phyloP scores from a whole-genome alignment of 192 early-diverging fungal genomes.

The Rhizoclosmatium globosum region DNA sequence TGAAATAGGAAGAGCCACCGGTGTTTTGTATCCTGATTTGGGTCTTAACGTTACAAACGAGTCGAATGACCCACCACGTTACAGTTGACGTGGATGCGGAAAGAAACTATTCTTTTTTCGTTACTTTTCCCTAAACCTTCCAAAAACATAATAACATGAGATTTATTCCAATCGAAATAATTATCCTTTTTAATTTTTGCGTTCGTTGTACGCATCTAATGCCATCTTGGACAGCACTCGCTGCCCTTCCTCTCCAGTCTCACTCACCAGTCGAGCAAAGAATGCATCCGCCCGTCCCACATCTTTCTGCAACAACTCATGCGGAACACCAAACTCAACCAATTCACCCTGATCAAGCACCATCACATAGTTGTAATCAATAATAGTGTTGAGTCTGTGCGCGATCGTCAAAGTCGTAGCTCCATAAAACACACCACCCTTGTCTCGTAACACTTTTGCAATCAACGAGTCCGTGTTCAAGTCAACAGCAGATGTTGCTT shows the following conservation, averaged over 20 bases:
- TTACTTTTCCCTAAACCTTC: too few relatives aligned
- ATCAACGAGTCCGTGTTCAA: constrained; percentile 47
- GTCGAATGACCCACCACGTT: too few relatives aligned
- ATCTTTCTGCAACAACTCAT: constrained; percentile 45
- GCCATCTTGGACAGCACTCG: constrained; percentile 39
- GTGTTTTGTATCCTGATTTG: too few relatives aligned
- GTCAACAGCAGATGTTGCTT: constrained; percentile 47
- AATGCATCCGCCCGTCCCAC: constrained; percentile 32
- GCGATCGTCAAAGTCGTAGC: constrained; percentile 52
- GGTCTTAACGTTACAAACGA: too few relatives aligned
- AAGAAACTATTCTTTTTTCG: too few relatives aligned
- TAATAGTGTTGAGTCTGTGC: constrained; percentile 61
- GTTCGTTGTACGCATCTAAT: neutral
- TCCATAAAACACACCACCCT: constrained; percentile 38
- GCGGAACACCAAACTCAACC: constrained; percentile 67
- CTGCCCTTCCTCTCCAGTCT: constrained; percentile 51
- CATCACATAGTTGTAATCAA: constrained; percentile 70
- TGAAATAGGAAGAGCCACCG: too few relatives aligned
- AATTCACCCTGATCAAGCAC: constrained; percentile 78
- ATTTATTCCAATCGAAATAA: too few relatives aligned
- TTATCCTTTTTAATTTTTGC: neutral
- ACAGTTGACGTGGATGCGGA: too few relatives aligned
- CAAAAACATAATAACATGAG: too few relatives aligned
- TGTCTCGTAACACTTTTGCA: constrained; percentile 37
- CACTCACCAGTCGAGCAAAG: constrained; percentile 52